These are phyloP conservation scores for Polygonum aviculare DNA, from an alignment of 148 eudicot species.

Conservation along the genomic window DNA sequence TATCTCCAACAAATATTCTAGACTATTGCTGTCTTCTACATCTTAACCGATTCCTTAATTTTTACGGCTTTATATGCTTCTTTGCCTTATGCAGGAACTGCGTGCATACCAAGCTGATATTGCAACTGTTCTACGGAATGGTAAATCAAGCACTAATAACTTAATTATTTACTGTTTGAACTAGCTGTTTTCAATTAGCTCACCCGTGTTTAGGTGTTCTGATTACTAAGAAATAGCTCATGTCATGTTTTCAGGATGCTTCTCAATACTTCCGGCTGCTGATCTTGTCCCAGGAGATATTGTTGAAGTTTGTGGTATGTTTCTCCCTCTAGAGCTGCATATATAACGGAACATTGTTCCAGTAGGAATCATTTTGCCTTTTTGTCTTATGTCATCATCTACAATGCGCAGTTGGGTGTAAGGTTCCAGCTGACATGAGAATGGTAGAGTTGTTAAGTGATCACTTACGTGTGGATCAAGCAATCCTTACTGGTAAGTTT, in stretches of 20 bases:
- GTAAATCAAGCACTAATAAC: conserved; percentile 28
- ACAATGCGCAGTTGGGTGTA: conserved; percentile 68
- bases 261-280: conserved; percentile 87
- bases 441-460: conserved; percentile 84
- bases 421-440: conserved; percentile 98
- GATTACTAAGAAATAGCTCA: background rate
- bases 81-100: conserved; percentile 51
- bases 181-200: background rate
- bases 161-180: background rate
- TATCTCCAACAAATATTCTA: background rate
- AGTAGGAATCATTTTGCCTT: background rate
- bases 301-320: conserved; percentile 89
- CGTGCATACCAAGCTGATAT: conserved; percentile 99
- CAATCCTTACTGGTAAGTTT: conserved; percentile 80
- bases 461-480: conserved; percentile 97
- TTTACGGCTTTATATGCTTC: conserved; percentile 1
- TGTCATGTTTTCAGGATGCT: conserved; percentile 52
- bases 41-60: conserved; percentile 5
- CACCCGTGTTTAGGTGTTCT: background rate
- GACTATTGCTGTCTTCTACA: background rate
- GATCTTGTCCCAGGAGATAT: conserved; percentile 97
- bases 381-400: conserved; percentile 7
- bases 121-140: conserved; percentile 91
- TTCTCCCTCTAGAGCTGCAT: background rate
- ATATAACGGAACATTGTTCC: background rate